These are phyloP conservation scores for Tremellales sp. DNA, from an alignment of 1,284 basidiomycete genomes.

Conservation along the genomic window DNA sequence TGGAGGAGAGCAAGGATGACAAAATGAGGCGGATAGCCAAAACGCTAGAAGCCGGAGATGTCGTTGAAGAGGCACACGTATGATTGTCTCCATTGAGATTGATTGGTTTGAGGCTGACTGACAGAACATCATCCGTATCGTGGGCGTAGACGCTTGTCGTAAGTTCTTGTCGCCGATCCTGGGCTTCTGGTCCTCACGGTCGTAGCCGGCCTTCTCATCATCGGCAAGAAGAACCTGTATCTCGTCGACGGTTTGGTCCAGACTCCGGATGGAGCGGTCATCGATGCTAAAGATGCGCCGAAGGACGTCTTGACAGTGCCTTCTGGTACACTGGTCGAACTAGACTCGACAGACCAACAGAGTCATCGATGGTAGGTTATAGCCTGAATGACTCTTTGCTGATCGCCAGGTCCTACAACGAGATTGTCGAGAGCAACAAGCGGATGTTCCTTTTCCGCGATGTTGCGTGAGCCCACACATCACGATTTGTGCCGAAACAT, in stretches of 20 bases:
- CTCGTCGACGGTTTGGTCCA: constrained; percentile 91
- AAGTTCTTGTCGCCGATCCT: constrained; percentile 10
- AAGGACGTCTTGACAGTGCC: constrained; percentile 77
- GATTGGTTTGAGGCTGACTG: constrained; percentile 6
- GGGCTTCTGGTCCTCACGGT: neutral
- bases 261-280: constrained; percentile 77
- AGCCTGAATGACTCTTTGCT: neutral
- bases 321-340: constrained; percentile 68
- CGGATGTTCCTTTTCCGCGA: constrained; percentile 84
- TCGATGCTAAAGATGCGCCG: constrained; percentile 82
- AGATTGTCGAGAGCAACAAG: constrained; percentile 72
- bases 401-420: constrained; percentile 64
- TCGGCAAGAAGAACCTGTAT: constrained; percentile 79
- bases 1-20: constrained; percentile 60
- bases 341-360: constrained; percentile 64
- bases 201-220: constrained; percentile 78
- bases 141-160: constrained; percentile 84
- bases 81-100: neutral
- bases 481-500: neutral
- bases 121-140: constrained; percentile 73
- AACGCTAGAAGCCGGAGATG: constrained; percentile 74
- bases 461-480: constrained; percentile 66
- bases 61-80: constrained; percentile 69
- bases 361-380: constrained; percentile 68
- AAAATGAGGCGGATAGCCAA: constrained; percentile 55